Evolutionary conservation across 2,329 filamentous ascomycete genomes (phyloP).

Genomic region (Penicillium hordei): DNA sequence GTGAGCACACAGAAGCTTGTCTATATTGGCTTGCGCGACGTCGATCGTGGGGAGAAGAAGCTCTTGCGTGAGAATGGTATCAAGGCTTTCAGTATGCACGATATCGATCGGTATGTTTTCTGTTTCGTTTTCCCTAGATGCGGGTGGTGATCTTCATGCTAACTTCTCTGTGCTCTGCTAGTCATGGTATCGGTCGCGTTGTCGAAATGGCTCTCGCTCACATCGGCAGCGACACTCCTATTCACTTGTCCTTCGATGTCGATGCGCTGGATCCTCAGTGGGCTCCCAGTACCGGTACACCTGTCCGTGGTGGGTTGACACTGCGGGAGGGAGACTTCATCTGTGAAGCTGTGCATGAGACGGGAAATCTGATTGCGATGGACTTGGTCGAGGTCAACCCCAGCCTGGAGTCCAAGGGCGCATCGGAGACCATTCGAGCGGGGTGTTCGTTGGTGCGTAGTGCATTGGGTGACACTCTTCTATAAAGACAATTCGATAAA

Average conservation of each 20-base stretch:
- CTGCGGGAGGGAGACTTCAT: conserved; percentile 96
- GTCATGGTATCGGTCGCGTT: conserved; percentile 89
- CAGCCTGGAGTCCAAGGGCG: conserved; percentile 66
- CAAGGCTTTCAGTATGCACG: conserved; percentile 97
- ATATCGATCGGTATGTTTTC: conserved; percentile 75
- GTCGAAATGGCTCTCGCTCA: conserved; percentile 98
- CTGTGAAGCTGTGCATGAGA: conserved; percentile 80
- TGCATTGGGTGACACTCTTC: conserved; percentile 83
- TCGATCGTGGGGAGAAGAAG: conserved; percentile 91
- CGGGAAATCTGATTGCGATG: conserved; percentile 73
- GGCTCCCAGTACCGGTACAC: conserved; percentile 93
- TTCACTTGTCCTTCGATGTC: conserved; percentile 96
- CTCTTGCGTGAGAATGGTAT: conserved; percentile 85
- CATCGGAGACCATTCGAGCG: conserved; percentile 81
- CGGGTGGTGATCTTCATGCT: conserved; percentile 2
- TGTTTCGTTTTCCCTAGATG: not conserved
- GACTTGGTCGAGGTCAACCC: conserved; percentile 84
- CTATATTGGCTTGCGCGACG: conserved; percentile 92
- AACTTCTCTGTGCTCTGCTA: conserved; percentile 35
- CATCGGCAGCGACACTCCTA: conserved; percentile 90
- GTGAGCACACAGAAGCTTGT: conserved; percentile 81
- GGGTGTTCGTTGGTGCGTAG: conserved; percentile 90
- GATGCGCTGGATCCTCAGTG: conserved; percentile 94
- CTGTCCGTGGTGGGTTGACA: conserved; percentile 88
- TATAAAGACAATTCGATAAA: conserved; percentile 52